Evolutionary conservation across 306 rosid genomes (phyloP), one percentile per base, ranked within the genome.

Genomic region (Gynostemma pentaphyllum): DNA sequence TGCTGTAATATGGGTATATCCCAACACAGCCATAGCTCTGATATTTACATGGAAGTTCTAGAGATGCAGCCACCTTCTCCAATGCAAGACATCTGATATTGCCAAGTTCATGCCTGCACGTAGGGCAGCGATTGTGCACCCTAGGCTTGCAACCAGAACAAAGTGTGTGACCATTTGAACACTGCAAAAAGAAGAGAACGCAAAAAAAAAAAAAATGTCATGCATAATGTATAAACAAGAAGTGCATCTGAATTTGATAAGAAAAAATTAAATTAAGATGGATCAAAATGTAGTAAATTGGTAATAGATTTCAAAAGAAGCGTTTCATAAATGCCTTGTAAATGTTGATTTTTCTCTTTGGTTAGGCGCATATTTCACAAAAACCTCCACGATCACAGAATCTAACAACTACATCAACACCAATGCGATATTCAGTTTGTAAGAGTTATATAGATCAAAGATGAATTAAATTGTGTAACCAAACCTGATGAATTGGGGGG

Each of bases 21-120:
- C 94, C 97, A 4, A 39, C 27, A 76, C 97, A 90, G 64, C 97
- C 97, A 68, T 76, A 90, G 66, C 44, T 82, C 77, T 90, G 86
- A 77, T 82, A 90, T 87, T 87, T 90, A 78, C 97, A 90, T 0
- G 97, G 97, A 62, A 90, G 97, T 53, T 85, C 97, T 54, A 90
- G 75, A 29, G 97, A 87, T n/a, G 97, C 95, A 42, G 97, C 97
- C 78, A 90, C 95, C 79, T 87, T 87, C 78, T 90, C 97, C 77
- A 90, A 69, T 14, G 97, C 97, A 63, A 90, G 81, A 68, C 95
- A 90, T 78, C 97, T 84, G 36, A 90, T 90, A 68, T 90, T 90
- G 30, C 97, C 97, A 41, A 90, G 97, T 66, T 90, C 95, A 14
- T 87, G 94, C 73, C 97, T 72, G 65, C 97, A 90, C 19, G 97